These are phyloP conservation scores for Harringtonia lauricola DNA, from an alignment of 2,329 filamentous ascomycete genomes.

Conservation along the genomic window DNA sequence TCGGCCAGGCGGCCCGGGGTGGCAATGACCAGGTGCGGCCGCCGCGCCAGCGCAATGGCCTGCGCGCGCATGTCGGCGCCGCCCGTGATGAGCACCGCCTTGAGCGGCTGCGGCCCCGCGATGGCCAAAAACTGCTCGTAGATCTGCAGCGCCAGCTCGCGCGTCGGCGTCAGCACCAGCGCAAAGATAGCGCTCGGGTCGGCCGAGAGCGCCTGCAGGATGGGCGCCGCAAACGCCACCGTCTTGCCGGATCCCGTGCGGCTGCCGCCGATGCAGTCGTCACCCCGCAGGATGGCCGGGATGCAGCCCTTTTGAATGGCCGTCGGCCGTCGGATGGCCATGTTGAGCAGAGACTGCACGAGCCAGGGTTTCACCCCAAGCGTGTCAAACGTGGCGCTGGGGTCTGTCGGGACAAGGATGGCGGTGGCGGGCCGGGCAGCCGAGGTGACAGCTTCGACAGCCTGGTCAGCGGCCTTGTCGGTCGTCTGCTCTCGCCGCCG, in stretches of 20 bases:
- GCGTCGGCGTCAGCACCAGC: constrained; percentile 78
- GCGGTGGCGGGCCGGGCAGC: constrained; percentile 4
- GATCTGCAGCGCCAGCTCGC: constrained; percentile 89
- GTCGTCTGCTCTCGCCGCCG: too few relatives aligned
- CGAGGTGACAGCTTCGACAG: constrained; percentile 1
- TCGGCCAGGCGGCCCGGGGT: constrained; percentile 90
- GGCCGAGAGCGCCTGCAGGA: constrained; percentile 85
- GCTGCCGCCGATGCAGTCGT: constrained; percentile 91
- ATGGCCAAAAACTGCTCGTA: constrained; percentile 94
- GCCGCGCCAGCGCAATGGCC: constrained; percentile 68
- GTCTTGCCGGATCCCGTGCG: constrained; percentile 96
- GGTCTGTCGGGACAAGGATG: constrained; percentile 41
- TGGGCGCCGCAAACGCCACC: constrained; percentile 87
- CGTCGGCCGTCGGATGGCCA: constrained; percentile 80
- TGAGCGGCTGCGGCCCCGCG: constrained; percentile 76
- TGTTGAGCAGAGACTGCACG: constrained; percentile 61
- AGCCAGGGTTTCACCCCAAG: constrained; percentile 78
- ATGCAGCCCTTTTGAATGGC: constrained; percentile 90
- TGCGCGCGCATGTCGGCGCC: constrained; percentile 88
- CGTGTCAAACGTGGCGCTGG: constrained; percentile 56
- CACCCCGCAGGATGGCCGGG: constrained; percentile 79
- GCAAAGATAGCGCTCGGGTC: constrained; percentile 89
- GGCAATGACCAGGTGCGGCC: constrained; percentile 87
- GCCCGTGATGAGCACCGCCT: constrained; percentile 81
- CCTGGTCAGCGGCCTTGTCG: constrained; percentile 2